Evolutionary conservation across 78 protist genomes (phyloP).

Genomic region (Dictyostelium brefeldianum): DNA sequence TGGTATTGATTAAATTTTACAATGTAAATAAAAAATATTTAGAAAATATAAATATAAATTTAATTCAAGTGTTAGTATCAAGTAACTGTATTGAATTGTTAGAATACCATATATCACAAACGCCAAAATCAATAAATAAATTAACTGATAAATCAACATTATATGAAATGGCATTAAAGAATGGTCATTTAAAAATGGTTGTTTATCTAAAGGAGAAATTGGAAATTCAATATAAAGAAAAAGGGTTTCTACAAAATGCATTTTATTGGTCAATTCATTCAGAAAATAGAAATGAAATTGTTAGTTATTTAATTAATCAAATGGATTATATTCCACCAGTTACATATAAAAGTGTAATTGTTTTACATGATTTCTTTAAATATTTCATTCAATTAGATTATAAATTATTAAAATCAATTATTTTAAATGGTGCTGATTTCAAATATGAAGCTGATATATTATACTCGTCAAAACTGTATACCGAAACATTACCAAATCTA

Average conservation of each 20-base stretch:
- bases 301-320: background rate
- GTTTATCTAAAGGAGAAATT: background rate
- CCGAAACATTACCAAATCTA: background rate
- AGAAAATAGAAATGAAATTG: background rate
- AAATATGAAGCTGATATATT: too few species aligned
- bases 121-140: background rate
- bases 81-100: too few species aligned
- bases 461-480: too few species aligned
- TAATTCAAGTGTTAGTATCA: too few species aligned
- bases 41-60: background rate
- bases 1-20: background rate
- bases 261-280: background rate
- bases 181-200: background rate
- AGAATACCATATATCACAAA: background rate
- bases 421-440: too few species aligned
- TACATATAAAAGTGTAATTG: background rate
- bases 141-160: background rate
- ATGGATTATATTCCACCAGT: background rate
- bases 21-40: background rate
- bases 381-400: background rate
- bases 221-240: background rate
- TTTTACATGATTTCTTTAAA: background rate
- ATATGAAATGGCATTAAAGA: background rate
- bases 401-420: too few species aligned
- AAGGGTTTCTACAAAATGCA: background rate